These are phyloP conservation scores for Russula virescens DNA, from an alignment of 768 basidiomycete genomes.

Conservation along the genomic window DNA sequence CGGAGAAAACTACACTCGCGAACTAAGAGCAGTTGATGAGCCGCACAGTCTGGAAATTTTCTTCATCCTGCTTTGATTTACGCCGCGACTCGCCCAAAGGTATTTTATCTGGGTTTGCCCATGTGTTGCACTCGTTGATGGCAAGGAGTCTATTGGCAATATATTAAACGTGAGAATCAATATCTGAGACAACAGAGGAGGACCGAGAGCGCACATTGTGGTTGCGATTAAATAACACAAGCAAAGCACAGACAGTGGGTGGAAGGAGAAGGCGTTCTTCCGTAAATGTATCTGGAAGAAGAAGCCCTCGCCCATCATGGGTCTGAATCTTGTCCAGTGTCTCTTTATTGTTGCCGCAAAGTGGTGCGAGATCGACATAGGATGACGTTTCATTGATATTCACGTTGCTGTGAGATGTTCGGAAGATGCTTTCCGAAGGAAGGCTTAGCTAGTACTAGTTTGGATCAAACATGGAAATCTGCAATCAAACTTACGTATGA, in stretches of 20 bases:
- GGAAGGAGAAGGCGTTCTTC: constrained; percentile 79
- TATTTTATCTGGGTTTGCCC: constrained; percentile 47
- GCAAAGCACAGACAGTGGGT: constrained; percentile 61
- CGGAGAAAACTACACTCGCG: constrained; percentile 66
- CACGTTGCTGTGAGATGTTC: constrained; percentile 60
- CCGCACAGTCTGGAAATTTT: constrained; percentile 76
- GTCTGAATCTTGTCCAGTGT: constrained; percentile 52
- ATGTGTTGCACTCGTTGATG: constrained; percentile 73
- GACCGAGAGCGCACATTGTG: constrained; percentile 57
- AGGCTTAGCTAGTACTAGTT: not conserved
- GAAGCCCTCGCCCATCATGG: constrained; percentile 57
- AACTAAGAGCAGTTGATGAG: constrained; percentile 81
- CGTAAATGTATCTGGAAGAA: constrained; percentile 68
- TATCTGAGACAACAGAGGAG: not conserved
- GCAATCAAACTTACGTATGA: constrained; percentile 45
- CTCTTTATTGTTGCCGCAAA: constrained; percentile 70
- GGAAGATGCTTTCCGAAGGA: constrained; percentile 58
- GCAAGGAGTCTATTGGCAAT: constrained; percentile 72
- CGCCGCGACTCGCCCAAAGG: constrained; percentile 26
- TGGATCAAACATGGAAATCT: no score
- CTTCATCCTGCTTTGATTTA: constrained; percentile 36
- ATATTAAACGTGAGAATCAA: constrained; percentile 44
- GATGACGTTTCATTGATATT: constrained; percentile 80
- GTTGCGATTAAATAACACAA: constrained; percentile 83
- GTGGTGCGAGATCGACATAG: constrained; percentile 77